A percentile compares a stretch with the other conserved stretches of the same genome.
Evolutionary conservation across 257 asterid species (phyloP).

Genomic region (Lycium ferocissimum): DNA sequence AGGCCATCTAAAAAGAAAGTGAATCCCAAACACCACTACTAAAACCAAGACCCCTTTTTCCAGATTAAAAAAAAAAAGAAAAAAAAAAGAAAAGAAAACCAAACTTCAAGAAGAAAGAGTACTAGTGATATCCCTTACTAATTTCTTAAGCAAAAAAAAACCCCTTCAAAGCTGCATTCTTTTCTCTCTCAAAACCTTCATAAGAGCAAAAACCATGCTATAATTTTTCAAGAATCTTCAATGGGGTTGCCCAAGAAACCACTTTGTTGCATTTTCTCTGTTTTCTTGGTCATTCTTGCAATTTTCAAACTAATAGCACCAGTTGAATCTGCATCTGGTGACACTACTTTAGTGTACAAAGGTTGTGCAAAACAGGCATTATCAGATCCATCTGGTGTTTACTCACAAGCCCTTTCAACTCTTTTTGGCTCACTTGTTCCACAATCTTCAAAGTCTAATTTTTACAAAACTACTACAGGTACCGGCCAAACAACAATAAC

Average conservation of each 20-base stretch:
- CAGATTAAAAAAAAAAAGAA: neutral
- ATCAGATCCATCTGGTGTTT: conserved; percentile 90
- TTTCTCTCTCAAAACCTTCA: conserved; percentile 1
- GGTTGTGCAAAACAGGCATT: conserved; percentile 87
- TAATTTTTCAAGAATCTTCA: conserved; percentile 53
- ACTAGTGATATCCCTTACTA: conserved; percentile 36
- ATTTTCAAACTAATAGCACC: conserved; percentile 49
- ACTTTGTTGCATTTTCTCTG: conserved; percentile 41
- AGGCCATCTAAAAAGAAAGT: conserved; percentile 42
- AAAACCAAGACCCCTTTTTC: conserved; percentile 45
- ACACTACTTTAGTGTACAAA: conserved; percentile 77
- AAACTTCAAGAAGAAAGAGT: conserved; percentile 42
- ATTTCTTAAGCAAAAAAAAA: conserved; percentile 36
- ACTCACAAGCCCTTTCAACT: conserved; percentile 85
- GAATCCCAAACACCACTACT: conserved; percentile 54
- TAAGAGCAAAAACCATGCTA: conserved; percentile 47
- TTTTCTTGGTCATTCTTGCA: conserved; percentile 44
- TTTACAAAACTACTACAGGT: conserved; percentile 73
- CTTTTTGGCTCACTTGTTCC: conserved; percentile 82
- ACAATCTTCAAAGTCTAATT: conserved; percentile 85
- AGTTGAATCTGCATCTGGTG: conserved; percentile 66
- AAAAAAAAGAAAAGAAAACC: conserved; percentile 28
- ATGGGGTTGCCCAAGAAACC: conserved; percentile 59
- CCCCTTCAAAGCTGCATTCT: conserved; percentile 38
- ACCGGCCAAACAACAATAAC: conserved; percentile 64